phyloP scores from a whole-genome alignment of 257 asterid species.

The Penstemon newberryi region DNA sequence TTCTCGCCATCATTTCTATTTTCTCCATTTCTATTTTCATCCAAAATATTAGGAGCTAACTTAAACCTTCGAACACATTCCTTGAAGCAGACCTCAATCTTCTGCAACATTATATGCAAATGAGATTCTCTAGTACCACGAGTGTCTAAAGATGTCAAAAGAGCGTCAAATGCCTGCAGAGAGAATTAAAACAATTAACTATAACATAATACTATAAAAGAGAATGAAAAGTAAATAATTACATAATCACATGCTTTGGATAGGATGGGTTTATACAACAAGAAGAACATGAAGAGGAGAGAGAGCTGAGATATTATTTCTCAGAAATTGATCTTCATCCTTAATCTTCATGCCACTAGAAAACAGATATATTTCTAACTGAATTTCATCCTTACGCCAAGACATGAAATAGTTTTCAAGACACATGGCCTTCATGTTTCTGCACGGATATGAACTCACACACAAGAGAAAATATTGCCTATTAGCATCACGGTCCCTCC shows the following conservation, averaged over 20 bases:
- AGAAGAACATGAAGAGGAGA: neutral
- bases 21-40: conserved; percentile 18
- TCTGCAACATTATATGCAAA: conserved; percentile 87
- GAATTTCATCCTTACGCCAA: conserved; percentile 5
- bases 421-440: conserved; percentile 3
- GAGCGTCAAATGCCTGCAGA: conserved; percentile 84
- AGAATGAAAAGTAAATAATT: neutral
- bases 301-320: neutral
- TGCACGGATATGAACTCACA: conserved; percentile 8
- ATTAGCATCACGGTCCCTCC: conserved; percentile 11
- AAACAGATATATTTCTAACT: conserved; percentile 7
- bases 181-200: conserved; percentile 12
- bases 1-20: conserved; percentile 25
- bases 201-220: neutral
- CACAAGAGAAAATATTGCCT: conserved; percentile 4
- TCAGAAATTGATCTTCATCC: conserved; percentile 2
- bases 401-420: neutral
- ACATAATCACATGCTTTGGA: neutral
- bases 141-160: conserved; percentile 71
- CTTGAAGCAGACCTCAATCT: conserved; percentile 75
- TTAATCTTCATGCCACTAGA: neutral
- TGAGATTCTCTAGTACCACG: conserved; percentile 97
- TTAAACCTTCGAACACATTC: conserved; percentile 50
- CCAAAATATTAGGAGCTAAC: conserved; percentile 24
- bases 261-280: conserved; percentile 1